Base-by-base conservation (phyloP, 2,329 filamentous ascomycete genomes). In the Hymenoscyphus linearis region DNA sequence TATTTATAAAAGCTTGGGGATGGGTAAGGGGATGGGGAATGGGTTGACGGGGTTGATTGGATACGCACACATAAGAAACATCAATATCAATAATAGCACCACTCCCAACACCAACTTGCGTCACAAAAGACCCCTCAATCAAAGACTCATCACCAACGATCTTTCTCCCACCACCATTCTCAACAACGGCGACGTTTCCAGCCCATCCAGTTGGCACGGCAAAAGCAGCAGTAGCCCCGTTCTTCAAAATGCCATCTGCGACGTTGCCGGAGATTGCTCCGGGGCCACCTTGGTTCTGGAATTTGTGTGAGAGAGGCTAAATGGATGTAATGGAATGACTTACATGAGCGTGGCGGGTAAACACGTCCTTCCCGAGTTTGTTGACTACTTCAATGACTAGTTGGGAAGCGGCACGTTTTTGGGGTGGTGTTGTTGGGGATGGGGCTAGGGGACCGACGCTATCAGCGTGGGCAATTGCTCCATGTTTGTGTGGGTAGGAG, bases 61-160 rank as follows among this genome's bases (percentile, higher is more conserved):
- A n/a, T n/a, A n/a, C n/a, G n/a, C n/a, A 52, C 25, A 53, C 52
- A n/a, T 53, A 53, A 4, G 26, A 31, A 34, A 53, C 52, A 34
- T 59, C 57, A 22, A 59, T 12, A 54, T 59, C 57, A 26, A 36
- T 27, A 16, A 53, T 18, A 12, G 57, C 44, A 5, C 27, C 44
- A 27, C 27, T 6, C 2, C 35, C 26, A 14, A 26, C 7, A 12
- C 34, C 37, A 35, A 14, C n/a, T 53, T 27, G 52, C 2, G 27
- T 25, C 10, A 53, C 27, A 36, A 59, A 59, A n/a, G 47, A 53
- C 25, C 50, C 57, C 18, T 59, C 57, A 54, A 59, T 55, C 27
- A 59, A 52, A 18, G 31, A 37, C 52, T 59, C 57, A 22, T 59
- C 57, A 13, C 50, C 57, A 2, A 27, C 37, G 25, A 52, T 31